Evolutionary conservation across 176 grass and related monocot genomes (phyloP).

Genomic region (Chrysopogon serrulatus): DNA sequence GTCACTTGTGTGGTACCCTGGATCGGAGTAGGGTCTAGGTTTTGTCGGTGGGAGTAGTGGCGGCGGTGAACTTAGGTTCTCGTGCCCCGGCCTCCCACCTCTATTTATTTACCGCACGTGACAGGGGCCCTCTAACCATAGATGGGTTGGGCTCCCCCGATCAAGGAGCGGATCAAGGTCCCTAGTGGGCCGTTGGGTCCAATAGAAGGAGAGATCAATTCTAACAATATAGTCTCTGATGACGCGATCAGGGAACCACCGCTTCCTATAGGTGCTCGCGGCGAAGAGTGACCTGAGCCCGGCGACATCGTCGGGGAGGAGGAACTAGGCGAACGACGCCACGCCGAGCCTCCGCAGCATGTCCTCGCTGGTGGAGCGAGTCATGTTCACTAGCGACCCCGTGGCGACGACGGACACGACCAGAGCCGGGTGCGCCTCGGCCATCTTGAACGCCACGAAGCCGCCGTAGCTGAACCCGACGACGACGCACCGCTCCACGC

Average conservation of each 20-base stretch:
- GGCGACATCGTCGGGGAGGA: conserved; percentile 21
- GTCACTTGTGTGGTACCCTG: too few relatives aligned
- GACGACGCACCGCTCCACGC: conserved; percentile 35
- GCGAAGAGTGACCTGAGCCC: conserved; percentile 26
- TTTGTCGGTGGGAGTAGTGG: too few relatives aligned
- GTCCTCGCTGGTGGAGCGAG: conserved; percentile 3
- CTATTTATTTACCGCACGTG: too few relatives aligned
- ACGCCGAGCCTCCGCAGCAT: conserved; percentile 22
- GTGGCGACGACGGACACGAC: conserved; percentile 33
- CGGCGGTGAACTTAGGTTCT: too few relatives aligned
- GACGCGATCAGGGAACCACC: conserved; percentile 37
- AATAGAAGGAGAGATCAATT: too few relatives aligned
- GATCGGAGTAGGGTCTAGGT: too few relatives aligned
- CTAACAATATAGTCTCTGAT: neutral
- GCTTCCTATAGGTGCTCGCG: conserved; percentile 2
- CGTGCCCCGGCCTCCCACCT: too few relatives aligned
- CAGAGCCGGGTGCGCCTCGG: conserved; percentile 17
- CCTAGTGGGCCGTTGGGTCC: too few relatives aligned
- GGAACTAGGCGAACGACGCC: conserved; percentile 22
- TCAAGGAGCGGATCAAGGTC: too few relatives aligned
- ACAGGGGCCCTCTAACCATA: too few relatives aligned
- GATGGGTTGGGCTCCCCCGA: too few relatives aligned
- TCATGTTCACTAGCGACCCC: conserved; percentile 28
- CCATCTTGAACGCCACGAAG: conserved; percentile 57
- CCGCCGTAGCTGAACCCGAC: conserved; percentile 68